These are phyloP conservation scores for Tylopilus rubrobrunneus DNA, from an alignment of 768 basidiomycete species.

Conservation along the genomic window DNA sequence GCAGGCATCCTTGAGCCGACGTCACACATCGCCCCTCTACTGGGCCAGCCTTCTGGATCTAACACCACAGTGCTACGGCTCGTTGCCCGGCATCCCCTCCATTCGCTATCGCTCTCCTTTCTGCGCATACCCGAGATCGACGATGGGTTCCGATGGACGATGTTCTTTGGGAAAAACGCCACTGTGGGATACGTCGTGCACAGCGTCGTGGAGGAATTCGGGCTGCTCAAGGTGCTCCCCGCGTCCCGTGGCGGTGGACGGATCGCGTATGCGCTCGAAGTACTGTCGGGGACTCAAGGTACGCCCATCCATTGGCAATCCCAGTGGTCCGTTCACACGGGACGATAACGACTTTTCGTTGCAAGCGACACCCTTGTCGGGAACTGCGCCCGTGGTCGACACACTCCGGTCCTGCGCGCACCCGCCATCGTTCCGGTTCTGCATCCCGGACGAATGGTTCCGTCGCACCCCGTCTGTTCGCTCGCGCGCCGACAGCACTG, in stretches of 20 bases:
- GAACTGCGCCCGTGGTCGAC: slow-evolving; percentile 14
- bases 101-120: slow-evolving; percentile 54
- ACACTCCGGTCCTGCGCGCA: slow-evolving; percentile 8
- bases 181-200: slow-evolving; percentile 55
- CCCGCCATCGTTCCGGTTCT: slow-evolving; percentile 47
- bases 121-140: slow-evolving; percentile 72
- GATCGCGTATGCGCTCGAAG: slow-evolving; percentile 73
- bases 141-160: slow-evolving; percentile 63
- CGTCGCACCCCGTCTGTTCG: slow-evolving; percentile 48
- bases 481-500: slow-evolving; percentile 43
- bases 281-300: slow-evolving; percentile 53
- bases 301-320: slow-evolving; percentile 25
- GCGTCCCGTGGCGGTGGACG: slow-evolving; percentile 59
- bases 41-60: slow-evolving; percentile 52
- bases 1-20: slow-evolving; percentile 51
- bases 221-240: slow-evolving; percentile 60
- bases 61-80: slow-evolving; percentile 66
- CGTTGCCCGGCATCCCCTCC: slow-evolving; percentile 61
- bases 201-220: slow-evolving; percentile 57
- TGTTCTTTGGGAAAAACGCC: slow-evolving; percentile 58
- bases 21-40: slow-evolving; percentile 48
- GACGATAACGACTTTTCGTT: not conserved
- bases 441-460: slow-evolving; percentile 80
- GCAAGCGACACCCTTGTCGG: slow-evolving; percentile 13
- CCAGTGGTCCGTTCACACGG: not conserved